Evolutionary conservation across 371 early-diverging fungal genomes (phyloP).

Genomic region (Mortierella sp.): DNA sequence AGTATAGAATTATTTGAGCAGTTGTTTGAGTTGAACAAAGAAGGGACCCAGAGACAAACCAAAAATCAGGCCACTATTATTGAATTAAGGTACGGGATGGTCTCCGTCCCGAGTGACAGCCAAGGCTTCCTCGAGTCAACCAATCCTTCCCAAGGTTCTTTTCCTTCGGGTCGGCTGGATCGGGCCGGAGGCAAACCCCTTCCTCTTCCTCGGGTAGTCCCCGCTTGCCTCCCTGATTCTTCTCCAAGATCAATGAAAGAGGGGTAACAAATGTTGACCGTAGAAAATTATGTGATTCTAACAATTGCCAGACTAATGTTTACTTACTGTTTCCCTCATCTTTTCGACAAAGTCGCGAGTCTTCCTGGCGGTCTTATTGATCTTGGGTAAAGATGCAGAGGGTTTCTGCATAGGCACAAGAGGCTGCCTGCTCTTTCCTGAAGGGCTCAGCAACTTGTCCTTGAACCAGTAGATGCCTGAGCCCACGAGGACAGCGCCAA

Average conservation of each 20-base stretch:
- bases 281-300: neutral
- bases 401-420: conserved; percentile 51
- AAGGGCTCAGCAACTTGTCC: conserved; percentile 43
- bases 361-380: conserved; percentile 52
- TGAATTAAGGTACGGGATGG: neutral
- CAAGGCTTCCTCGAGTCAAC: neutral
- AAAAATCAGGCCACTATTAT: conserved; percentile 1
- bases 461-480: conserved; percentile 59
- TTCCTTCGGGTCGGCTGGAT: conserved; percentile 23
- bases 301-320: neutral
- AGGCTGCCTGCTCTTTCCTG: conserved; percentile 33
- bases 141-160: neutral
- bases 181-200: neutral
- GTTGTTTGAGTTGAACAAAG: neutral
- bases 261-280: neutral
- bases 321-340: conserved; percentile 70
- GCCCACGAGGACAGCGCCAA: conserved; percentile 53
- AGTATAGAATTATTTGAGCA: no score
- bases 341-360: conserved; percentile 74
- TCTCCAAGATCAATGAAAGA: neutral
- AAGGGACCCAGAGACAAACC: neutral
- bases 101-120: neutral
- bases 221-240: neutral
- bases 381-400: conserved; percentile 47
- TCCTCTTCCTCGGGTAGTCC: neutral